Evolutionary conservation across 495 filamentous ascomycete species (phyloP).

Genomic region (Penicillium canescens): DNA sequence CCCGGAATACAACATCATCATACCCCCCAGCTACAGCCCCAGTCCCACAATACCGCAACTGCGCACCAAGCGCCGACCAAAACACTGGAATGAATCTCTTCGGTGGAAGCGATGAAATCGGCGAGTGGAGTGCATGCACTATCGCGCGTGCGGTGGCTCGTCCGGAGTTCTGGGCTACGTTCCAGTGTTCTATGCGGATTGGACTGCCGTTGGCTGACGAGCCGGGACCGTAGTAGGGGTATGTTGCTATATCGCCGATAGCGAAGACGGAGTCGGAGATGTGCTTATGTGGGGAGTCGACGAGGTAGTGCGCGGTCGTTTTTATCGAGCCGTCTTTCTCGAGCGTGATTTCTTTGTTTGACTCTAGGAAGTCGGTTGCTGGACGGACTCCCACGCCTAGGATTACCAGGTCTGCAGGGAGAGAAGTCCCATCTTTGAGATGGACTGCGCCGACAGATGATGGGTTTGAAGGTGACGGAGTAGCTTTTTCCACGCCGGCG

Average conservation of each 20-base stretch:
- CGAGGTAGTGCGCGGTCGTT: constrained; percentile 74
- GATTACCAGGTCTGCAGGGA: constrained; percentile 87
- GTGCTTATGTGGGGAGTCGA: constrained; percentile 57
- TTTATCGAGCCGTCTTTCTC: constrained; percentile 79
- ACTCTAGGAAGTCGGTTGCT: constrained; percentile 80
- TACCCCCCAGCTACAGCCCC: constrained; percentile 72
- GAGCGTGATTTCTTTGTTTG: constrained; percentile 64
- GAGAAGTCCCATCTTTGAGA: constrained; percentile 81
- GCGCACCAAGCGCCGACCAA: constrained; percentile 88
- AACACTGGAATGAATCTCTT: constrained; percentile 89
- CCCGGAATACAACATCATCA: constrained; percentile 76
- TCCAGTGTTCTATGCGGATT: constrained; percentile 92
- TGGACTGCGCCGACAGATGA: constrained; percentile 75
- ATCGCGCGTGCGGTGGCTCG: constrained; percentile 76
- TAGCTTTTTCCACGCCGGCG: constrained; percentile 78
- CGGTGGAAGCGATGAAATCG: constrained; percentile 46
- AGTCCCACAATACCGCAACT: constrained; percentile 91
- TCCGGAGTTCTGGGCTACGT: constrained; percentile 92
- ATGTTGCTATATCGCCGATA: constrained; percentile 94
- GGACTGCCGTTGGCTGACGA: constrained; percentile 52
- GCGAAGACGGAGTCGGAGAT: constrained; percentile 77
- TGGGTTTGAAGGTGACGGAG: constrained; percentile 61
- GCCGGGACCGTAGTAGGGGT: constrained; percentile 91
- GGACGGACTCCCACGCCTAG: constrained; percentile 88
- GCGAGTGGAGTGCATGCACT: constrained; percentile 41